Evolutionary conservation across 192 early-diverging fungal genomes (phyloP), one percentile per base, ranked within the genome.

Genomic region (Dispira simplex): DNA sequence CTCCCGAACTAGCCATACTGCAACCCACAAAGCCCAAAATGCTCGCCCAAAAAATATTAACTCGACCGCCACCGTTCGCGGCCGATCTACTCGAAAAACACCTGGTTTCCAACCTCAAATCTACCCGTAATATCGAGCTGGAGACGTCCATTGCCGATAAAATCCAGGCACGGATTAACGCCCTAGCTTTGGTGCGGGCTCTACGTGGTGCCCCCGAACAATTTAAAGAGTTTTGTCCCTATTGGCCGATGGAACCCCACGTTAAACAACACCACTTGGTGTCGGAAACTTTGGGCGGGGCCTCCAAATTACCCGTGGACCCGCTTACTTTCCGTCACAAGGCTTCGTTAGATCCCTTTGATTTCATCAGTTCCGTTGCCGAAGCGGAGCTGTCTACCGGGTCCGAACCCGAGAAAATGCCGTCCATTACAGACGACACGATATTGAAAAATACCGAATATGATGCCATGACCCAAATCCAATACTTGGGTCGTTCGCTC

Each of bases 401-500:
- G 10, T 11, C 26, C 26, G 27, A 58, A 12, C 27, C 6, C 21
- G 27, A 28, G 56, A 21, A 32, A 39, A 18, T 0, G 27, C 21
- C 26, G 27, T n/a, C 27, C 26, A 26, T 39, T 9, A 27, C 16
- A 18, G 28, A 26, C 18, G 27, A 39, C 27, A 26, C 56, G 2
- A 39, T 32, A n/a, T 39, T 58, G 18, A 27, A 18, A 12, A 58
- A 58, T 16, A 25, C 23, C 26, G 39, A 26, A 21, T 21, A 58
- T 18, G 39, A 26, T 9, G 56, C 56, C 26, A 28, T 58, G 56
- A 63, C 62, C 44, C 46, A 48, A 23, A 55, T 90, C 2, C 39
- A 81, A 18, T 89, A 93, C 68, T 59, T 90, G 26, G 90, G 90
- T 10, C 76, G 71, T 12, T 64, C 75, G 0, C 68, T 90, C 21